Base-by-base conservation (phyloP, 352 stramenopile species). In the Phytopythium boreale region DNA sequence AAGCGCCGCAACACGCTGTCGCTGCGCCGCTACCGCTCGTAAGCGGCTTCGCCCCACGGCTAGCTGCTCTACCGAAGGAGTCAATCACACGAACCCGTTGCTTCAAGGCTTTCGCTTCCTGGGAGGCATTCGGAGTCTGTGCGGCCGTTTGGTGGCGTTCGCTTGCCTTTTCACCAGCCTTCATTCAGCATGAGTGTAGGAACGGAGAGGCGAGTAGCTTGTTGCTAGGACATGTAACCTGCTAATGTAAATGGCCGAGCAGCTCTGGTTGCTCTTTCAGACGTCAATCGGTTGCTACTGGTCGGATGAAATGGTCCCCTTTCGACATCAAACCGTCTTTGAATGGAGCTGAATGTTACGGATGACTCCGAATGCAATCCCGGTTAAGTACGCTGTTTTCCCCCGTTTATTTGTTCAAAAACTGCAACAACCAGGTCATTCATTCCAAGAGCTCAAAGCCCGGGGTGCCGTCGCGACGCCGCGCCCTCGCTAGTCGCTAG, bases 1-100 rank as follows among this genome's bases (percentile, higher is more conserved):
- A 98, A 99, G 83, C 93, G 91, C 82, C 93, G 95, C 83, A 99
- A 99, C 94, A 99, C 90, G 58, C 84, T 98, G 66, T 97, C 88
- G 69, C 96, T 99, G 82, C 96, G 96, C 75, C 93, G 97, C 76
- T 99, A 99, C 96, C 96, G 98, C 92, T 99, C 75, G 72, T 85
- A 83, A 69, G 61, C 76, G 63, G 37, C 19, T 24, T 59, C 10
- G 29, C 17, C 56, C n/a, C 29, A 17, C 8, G 22, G 24, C 26
- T 49, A 50, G 14, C 43, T 52, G 37, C 56, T 51, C 37, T 20
- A 12, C 24, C 11, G 56, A 22, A 61, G 39, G 41, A 61, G 56
- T 52, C 41, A 22, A 52, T 37, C 56, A 61, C 56, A 52, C 56
- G 56, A 46, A 61, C 56, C 41, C 39, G 56, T 61, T 61, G 56